These are phyloP conservation scores for Calonectria pseudoturangicola DNA, from an alignment of 2,329 filamentous ascomycete genomes.

Conservation along the genomic window DNA sequence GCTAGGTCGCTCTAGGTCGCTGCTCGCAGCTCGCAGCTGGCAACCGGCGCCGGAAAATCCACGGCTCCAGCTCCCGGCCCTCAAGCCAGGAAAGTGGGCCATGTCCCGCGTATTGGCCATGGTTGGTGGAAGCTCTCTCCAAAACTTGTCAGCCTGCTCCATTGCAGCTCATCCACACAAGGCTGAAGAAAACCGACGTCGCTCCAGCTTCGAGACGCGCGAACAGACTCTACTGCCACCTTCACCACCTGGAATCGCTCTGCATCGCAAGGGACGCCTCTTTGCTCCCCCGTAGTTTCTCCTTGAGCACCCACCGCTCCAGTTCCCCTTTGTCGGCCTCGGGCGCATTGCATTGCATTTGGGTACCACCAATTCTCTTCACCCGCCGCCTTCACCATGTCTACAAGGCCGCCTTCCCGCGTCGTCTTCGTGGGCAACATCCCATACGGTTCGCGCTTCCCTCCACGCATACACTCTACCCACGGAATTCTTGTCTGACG, in stretches of 20 bases:
- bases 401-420: constrained; percentile 83
- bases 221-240: constrained; percentile 1
- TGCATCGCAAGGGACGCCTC: not conserved
- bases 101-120: constrained; percentile 7
- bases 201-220: constrained; percentile 22
- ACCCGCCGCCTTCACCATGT: constrained; percentile 68
- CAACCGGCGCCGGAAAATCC: constrained; percentile 31
- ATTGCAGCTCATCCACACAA: constrained; percentile 41
- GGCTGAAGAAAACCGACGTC: constrained; percentile 48
- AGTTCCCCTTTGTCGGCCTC: not conserved
- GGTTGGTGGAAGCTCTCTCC: constrained; percentile 29
- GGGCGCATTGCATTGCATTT: constrained; percentile 16
- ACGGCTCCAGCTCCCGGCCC: not conserved
- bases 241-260: constrained; percentile 1
- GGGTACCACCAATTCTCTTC: not conserved
- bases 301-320: not conserved
- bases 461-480: no score
- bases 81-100: not conserved
- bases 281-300: not conserved
- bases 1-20: not conserved
- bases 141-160: constrained; percentile 43
- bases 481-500: constrained; percentile 47
- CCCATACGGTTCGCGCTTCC: constrained; percentile 78
- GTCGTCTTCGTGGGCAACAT: constrained; percentile 92
- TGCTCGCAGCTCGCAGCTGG: no score